Base-by-base conservation (phyloP, 805 yeast species). In the Lachancea cidri region DNA sequence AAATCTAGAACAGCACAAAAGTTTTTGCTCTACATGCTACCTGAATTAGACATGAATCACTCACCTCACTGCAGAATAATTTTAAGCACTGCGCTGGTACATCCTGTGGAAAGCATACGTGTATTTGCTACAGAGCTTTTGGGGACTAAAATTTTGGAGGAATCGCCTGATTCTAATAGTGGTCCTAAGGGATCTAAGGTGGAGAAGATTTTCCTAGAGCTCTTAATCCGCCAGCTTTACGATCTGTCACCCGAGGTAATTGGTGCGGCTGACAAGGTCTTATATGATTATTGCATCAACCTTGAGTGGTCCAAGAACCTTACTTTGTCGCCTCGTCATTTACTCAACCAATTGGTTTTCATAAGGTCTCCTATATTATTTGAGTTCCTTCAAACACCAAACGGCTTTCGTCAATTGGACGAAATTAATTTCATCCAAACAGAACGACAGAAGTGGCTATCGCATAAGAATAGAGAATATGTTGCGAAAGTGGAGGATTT, bases 371-470 rank as follows among this genome's bases (percentile, higher is more conserved):
- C 78, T 0, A 61, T 89, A 24, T 60, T 86, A 38, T 67, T 81
- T 52, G 74, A 79, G 39, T 73, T 87, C 43, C 64, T 91, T 38
- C 73, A 83, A 4, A 75, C 82, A 0, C 65, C 86, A 0, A 55
- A 64, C 7, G 98, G 98, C 0, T 86, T 85, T 59, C 70, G 70
- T 29, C 82, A 80, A 48, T 64, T 86, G 37, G 69, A 72, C 29
- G 76, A 71, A 13, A 64, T 74, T 29, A 78, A 83, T 36, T 81
- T 77, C 52, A 72, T 86, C 17, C 78, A 77, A 39, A 64, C 60
- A 9, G 89, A 86, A 52, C 75, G 88, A 70, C 74, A 72, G 30
- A 65, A 71, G 13, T 87, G 96, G 95, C 63, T 77, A 2, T 69
- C 68, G 11, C 56, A 64, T 2, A 69, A 70, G 20, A 70, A 72